phyloP scores from a whole-genome alignment of 1,284 basidiomycete genomes.

The Rugosomyces carneus region DNA sequence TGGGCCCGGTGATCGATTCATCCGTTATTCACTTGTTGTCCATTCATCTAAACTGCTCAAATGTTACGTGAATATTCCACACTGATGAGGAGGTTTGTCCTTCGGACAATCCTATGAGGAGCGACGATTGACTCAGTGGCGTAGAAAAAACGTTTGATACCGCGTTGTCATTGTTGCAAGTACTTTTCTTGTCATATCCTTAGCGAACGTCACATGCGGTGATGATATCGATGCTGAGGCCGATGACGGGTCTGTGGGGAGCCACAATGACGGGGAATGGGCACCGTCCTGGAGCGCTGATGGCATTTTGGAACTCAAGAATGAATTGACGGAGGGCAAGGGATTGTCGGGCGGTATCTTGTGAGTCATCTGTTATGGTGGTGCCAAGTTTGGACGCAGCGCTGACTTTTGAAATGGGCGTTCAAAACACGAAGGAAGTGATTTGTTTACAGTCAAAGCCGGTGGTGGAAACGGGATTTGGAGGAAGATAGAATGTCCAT shows the following conservation, averaged over 20 bases:
- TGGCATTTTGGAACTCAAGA: slow-evolving; percentile 69
- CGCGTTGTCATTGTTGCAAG: too few relatives aligned
- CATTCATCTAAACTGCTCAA: too few relatives aligned
- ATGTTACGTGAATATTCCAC: too few relatives aligned
- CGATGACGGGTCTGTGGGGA: slow-evolving; percentile 71
- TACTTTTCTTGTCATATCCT: too few relatives aligned
- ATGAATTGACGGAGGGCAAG: slow-evolving; percentile 45
- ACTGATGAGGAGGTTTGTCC: too few relatives aligned
- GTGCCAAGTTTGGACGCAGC: slow-evolving; percentile 26
- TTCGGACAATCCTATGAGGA: too few relatives aligned
- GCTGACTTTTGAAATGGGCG: slow-evolving; percentile 22
- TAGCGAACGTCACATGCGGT: slow-evolving; percentile 80
- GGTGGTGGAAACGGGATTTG: slow-evolving; percentile 68
- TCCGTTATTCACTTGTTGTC: too few relatives aligned
- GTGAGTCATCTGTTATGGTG: slow-evolving; percentile 17
- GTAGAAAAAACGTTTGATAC: too few relatives aligned
- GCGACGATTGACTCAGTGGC: too few relatives aligned
- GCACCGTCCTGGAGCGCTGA: slow-evolving; percentile 65
- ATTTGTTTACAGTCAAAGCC: slow-evolving; percentile 77
- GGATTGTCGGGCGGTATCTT: slow-evolving; percentile 52
- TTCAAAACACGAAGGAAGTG: not conserved
- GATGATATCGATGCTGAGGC: slow-evolving; percentile 75
- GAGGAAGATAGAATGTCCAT: slow-evolving; percentile 64
- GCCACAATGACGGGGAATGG: slow-evolving; percentile 84
- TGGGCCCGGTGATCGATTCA: too few relatives aligned